Evolutionary conservation across 805 yeast species (phyloP).

Genomic region (Kazachstania taianensis): DNA sequence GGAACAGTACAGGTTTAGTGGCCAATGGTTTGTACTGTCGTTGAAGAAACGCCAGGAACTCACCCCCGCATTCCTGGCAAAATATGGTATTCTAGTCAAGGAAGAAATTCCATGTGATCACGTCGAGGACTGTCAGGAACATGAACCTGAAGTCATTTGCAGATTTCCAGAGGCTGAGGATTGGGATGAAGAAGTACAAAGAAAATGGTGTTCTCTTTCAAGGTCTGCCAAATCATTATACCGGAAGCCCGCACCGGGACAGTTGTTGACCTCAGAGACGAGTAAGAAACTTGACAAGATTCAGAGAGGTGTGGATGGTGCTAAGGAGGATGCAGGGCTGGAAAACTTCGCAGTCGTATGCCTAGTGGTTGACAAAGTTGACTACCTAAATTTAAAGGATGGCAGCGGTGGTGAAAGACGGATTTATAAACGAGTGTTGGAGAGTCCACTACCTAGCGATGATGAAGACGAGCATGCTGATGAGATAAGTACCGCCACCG

Average conservation of each 20-base stretch:
- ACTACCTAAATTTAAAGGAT: conserved; percentile 51
- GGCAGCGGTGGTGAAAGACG: conserved; percentile 28
- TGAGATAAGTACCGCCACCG: not conserved
- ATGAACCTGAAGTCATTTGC: conserved; percentile 4
- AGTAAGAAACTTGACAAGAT: conserved; percentile 56
- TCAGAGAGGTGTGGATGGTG: conserved; percentile 75
- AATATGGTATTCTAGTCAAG: conserved; percentile 4
- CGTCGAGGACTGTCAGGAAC: conserved; percentile 4
- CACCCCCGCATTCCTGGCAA: not conserved
- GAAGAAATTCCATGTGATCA: conserved; percentile 1
- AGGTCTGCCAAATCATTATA: conserved; percentile 52
- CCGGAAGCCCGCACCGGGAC: conserved; percentile 66
- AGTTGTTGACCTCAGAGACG: conserved; percentile 44
- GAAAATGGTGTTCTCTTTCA: conserved; percentile 57
- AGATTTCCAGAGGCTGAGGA: conserved; percentile 35
- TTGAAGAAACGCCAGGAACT: conserved; percentile 6
- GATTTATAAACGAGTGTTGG: conserved; percentile 15
- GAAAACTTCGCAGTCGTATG: conserved; percentile 63
- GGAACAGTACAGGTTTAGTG: conserved; percentile 67
- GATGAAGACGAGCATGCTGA: conserved; percentile 3
- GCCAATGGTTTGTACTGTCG: conserved; percentile 44
- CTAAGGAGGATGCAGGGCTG: conserved; percentile 48
- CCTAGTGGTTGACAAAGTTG: conserved; percentile 61
- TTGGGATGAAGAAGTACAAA: conserved; percentile 53
- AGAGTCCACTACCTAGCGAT: conserved; percentile 1